These are phyloP conservation scores for Hymenoscyphus linearis DNA, from an alignment of 2,329 filamentous ascomycete genomes.

Conservation along the genomic window DNA sequence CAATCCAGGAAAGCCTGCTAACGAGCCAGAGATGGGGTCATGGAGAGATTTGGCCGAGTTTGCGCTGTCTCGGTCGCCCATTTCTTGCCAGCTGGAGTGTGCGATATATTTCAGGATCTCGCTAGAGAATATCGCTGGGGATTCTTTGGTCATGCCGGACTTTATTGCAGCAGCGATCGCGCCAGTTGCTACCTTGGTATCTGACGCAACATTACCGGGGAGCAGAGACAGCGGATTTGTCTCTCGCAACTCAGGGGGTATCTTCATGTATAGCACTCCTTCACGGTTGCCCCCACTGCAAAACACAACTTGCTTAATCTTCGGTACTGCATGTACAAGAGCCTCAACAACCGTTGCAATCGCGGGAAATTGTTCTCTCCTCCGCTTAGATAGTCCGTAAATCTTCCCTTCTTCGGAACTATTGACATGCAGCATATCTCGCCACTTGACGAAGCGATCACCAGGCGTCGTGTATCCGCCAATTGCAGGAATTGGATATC, in stretches of 20 bases:
- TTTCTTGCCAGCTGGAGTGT: conserved; percentile 46
- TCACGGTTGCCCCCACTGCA: conserved; percentile 85
- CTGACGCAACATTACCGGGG: conserved; percentile 13
- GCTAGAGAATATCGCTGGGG: conserved; percentile 37
- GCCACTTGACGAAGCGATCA: conserved; percentile 51
- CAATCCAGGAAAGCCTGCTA: conserved; percentile 62
- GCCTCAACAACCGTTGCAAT: conserved; percentile 76
- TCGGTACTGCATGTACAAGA: conserved; percentile 63
- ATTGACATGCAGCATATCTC: conserved; percentile 48
- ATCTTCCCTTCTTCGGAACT: conserved; percentile 48
- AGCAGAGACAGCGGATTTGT: conserved; percentile 56
- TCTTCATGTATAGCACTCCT: conserved; percentile 69
- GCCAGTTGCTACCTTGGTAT: conserved; percentile 36
- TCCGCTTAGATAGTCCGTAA: conserved; percentile 74
- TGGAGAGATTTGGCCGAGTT: conserved; percentile 69
- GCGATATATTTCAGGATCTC: conserved; percentile 42
- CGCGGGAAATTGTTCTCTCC: conserved; percentile 76
- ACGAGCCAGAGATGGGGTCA: conserved; percentile 61
- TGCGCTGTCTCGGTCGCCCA: conserved; percentile 43
- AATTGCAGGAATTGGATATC: conserved; percentile 77
- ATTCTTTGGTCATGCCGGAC: conserved; percentile 16
- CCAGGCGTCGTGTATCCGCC: conserved; percentile 69
- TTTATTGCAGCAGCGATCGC: conserved; percentile 11
- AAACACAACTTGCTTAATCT: conserved; percentile 70
- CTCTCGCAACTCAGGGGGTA: conserved; percentile 54